Conservation (phyloP, 805 yeast genomes). For the Ogataea glucozyma region DNA sequence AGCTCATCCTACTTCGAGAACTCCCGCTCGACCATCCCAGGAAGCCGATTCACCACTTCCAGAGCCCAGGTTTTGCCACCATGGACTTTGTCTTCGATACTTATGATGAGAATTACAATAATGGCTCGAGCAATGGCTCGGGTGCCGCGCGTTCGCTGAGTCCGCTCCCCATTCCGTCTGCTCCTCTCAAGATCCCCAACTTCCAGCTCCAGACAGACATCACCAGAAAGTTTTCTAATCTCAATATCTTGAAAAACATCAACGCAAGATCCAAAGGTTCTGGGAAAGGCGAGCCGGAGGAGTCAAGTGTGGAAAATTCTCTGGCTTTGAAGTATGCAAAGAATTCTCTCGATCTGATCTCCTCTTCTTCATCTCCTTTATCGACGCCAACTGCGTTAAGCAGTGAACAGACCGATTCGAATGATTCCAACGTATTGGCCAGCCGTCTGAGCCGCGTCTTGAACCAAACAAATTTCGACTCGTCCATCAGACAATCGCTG, state of each 20-base stretch:
- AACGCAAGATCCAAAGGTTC: conserved; percentile 15
- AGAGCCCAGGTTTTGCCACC: conserved; percentile 13
- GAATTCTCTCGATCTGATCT: conserved; percentile 42
- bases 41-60: no score
- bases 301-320: conserved; percentile 10
- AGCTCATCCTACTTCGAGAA: no score
- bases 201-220: conserved; percentile 38
- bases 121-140: conserved; percentile 3
- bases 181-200: conserved; percentile 40
- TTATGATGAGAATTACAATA: conserved; percentile 17
- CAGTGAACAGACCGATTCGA: conserved; percentile 14
- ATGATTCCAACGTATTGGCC: conserved; percentile 34
- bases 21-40: no score
- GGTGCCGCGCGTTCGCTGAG: conserved; percentile 5
- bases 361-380: conserved; percentile 8
- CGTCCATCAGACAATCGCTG: conserved; percentile 35
- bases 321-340: conserved; percentile 51
- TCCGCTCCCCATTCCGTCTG: conserved; percentile 39
- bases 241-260: conserved; percentile 34
- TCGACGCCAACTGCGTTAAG: conserved; percentile 7
- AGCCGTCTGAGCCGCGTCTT: conserved; percentile 52
- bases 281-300: conserved; percentile 10
- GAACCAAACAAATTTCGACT: conserved; percentile 44
- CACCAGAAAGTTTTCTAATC: conserved; percentile 38
- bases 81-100: conserved; percentile 36